Evolutionary conservation across 2,329 filamentous ascomycete species (phyloP).

Genomic region (Colletotrichum eremochloae): DNA sequence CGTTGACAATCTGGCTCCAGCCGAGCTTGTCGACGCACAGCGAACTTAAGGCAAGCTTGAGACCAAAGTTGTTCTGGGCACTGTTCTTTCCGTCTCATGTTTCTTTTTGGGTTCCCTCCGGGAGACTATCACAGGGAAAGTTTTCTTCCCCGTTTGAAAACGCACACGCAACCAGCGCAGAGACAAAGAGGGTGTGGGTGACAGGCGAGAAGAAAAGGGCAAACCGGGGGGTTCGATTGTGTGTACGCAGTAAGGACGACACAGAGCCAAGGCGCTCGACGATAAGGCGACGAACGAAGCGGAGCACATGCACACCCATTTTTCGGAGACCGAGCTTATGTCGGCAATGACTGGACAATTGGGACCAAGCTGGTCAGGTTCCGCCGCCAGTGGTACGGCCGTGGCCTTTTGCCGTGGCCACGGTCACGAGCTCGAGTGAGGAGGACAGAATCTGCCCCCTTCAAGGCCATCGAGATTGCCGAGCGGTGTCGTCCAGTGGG

Average conservation of each 20-base stretch:
- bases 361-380: neutral
- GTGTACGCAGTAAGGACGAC: slow-evolving; percentile 13
- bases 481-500: neutral
- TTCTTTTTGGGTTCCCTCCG: neutral
- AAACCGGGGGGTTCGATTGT: neutral
- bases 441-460: neutral
- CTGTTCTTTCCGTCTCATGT: neutral
- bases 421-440: neutral
- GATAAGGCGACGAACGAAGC: slow-evolving; percentile 22
- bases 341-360: neutral
- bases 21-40: neutral
- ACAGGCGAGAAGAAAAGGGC: neutral
- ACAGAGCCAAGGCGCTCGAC: slow-evolving; percentile 13
- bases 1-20: neutral
- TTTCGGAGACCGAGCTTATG: slow-evolving; percentile 24
- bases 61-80: neutral
- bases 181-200: too few relatives aligned
- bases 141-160: slow-evolving; percentile 8
- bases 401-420: neutral
- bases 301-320: slow-evolving; percentile 4
- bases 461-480: neutral
- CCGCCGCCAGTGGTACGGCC: neutral
- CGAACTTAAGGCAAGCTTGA: neutral
- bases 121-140: neutral
- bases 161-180: slow-evolving; percentile 6